phyloP scores from a whole-genome alignment of 345 rosid genomes.

The Camelina laxa region DNA sequence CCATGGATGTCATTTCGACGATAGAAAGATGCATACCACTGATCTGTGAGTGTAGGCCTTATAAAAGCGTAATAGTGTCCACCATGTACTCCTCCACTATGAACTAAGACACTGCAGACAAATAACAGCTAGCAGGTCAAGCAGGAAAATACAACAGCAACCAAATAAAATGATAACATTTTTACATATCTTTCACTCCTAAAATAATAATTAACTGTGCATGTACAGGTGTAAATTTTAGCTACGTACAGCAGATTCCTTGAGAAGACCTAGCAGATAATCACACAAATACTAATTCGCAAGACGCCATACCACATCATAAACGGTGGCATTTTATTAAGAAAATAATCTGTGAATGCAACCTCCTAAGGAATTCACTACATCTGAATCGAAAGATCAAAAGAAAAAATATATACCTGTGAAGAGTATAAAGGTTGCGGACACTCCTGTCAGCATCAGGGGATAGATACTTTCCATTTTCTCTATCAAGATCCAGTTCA shows the following conservation, averaged over 20 bases:
- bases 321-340: not conserved
- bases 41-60: conserved; percentile 92
- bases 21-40: conserved; percentile 63
- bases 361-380: conserved; percentile 23
- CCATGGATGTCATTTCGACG: not conserved
- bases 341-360: conserved; percentile 26
- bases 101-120: conserved; percentile 88
- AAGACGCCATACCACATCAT: not conserved
- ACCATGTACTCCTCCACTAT: conserved; percentile 97
- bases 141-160: conserved; percentile 18
- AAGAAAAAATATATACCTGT: conserved; percentile 54
- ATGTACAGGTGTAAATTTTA: conserved; percentile 18
- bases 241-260: conserved; percentile 12
- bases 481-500: conserved; percentile 95
- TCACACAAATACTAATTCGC: not conserved
- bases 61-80: conserved; percentile 99
- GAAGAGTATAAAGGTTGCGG: conserved; percentile 91
- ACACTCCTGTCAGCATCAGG: conserved; percentile 93
- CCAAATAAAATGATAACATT: conserved; percentile 24
- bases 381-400: not conserved
- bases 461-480: conserved; percentile 79
- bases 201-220: conserved; percentile 18
- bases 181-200: conserved; percentile 22
- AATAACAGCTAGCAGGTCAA: conserved; percentile 36
- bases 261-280: conserved; percentile 21